Base-by-base conservation (phyloP, 371 early-diverging fungal species). In the Lichtheimia ornata region DNA sequence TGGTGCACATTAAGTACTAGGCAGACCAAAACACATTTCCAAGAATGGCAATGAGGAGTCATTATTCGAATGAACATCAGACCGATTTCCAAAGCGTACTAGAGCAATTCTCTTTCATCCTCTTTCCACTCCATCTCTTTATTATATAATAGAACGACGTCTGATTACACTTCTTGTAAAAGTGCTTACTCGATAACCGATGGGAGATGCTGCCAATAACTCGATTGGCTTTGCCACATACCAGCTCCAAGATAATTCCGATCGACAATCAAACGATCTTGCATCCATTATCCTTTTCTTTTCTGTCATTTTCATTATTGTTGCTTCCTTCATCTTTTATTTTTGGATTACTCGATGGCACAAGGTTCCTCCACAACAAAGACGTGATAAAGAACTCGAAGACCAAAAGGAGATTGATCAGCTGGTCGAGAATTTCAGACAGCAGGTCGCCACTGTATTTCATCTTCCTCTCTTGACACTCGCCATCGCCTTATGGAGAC, bases 281-380 rank as follows among this genome's bases (percentile, higher is more conserved):
- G 70, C 64, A 2, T 81, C 82, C 7, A 78, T 81, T 35, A 69
- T 74, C 3, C 53, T 81, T 1, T 78, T 81, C 53, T 76, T 78
- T 43, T 67, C 75, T 11, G 72, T 76, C 50, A 70, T 81, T 24
- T 54, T 64, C 25, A 44, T 74, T 17, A 44, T 81, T 13, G 24
- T 78, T 5, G 17, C 71, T 5, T 76, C 77, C 1, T 78, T 81
- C 59, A 58, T 65, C 0, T 59, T 81, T 24, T 81, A 81, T 52
- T 78, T 81, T 58, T 81, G 82, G 82, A 76, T 74, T 25, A 78
- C 77, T 4, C 74, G 76, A 61, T 70, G 74, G 71, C 76, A 78
- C 53, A 78, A 72, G 51, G 62, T 81, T 40, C 75, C 82, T 17
- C 49, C 67, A 3, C 67, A 69, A 25, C 73, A 76, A 63, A 59